Conservation (phyloP, 495 filamentous ascomycete genomes). For the Beverwykella pulmonaria region DNA sequence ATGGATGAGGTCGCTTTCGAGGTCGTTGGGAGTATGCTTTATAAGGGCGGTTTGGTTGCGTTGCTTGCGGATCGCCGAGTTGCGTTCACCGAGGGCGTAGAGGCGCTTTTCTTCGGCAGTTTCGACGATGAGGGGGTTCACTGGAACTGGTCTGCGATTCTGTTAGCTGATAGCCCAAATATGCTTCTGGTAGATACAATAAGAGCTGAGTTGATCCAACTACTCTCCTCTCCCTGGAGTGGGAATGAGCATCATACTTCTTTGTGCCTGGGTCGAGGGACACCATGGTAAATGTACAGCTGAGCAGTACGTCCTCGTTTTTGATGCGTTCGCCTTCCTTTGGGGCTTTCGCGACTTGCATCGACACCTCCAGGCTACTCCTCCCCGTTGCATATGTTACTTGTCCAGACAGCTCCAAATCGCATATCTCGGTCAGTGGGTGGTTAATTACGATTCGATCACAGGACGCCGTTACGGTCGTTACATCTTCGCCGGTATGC, state of each 20-base stretch:
- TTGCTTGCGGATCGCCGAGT: constrained; percentile 74
- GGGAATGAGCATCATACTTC: constrained; percentile 49
- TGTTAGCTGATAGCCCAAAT: constrained; percentile 1
- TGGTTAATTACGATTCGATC: constrained; percentile 77
- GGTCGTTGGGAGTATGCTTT: constrained; percentile 72
- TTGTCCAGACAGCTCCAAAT: constrained; percentile 76
- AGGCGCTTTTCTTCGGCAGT: constrained; percentile 71
- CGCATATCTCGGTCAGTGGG: constrained; percentile 75
- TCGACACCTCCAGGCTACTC: constrained; percentile 78
- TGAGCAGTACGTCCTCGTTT: constrained; percentile 72
- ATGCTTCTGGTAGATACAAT: no score
- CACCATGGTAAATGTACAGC: constrained; percentile 84
- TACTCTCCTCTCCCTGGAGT: not conserved
- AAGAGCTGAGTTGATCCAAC: no score
- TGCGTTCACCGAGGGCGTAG: constrained; percentile 70
- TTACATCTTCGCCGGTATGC: constrained; percentile 75
- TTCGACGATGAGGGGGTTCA: constrained; percentile 64
- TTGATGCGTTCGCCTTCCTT: constrained; percentile 59
- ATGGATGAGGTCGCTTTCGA: constrained; percentile 78
- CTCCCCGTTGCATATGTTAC: constrained; percentile 80
- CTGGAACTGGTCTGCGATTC: constrained; percentile 52
- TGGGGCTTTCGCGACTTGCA: constrained; percentile 70
- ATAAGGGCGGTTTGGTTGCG: constrained; percentile 64
- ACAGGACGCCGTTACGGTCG: constrained; percentile 79
- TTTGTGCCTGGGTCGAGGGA: constrained; percentile 75